Evolutionary conservation across 352 stramenopile species (phyloP).

Genomic region (Phytophthora rubi): DNA sequence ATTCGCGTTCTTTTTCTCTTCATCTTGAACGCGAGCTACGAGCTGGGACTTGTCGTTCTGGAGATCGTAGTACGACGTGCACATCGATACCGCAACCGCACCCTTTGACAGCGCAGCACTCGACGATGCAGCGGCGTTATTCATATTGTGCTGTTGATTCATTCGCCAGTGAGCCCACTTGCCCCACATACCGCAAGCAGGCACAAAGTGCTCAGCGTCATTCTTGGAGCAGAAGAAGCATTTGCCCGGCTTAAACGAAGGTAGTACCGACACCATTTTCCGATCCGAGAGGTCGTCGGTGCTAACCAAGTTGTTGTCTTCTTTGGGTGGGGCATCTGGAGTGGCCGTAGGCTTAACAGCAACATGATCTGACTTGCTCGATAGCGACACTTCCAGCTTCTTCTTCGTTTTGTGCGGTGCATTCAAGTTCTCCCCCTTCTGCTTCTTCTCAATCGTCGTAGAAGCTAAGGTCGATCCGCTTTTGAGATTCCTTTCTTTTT

Average conservation of each 20-base stretch:
- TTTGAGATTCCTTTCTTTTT: background rate
- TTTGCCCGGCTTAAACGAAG: constrained; percentile 81
- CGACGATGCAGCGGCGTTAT: constrained; percentile 28
- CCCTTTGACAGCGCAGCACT: constrained; percentile 39
- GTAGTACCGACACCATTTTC: constrained; percentile 78
- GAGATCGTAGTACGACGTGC: constrained; percentile 87
- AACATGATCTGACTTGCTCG: background rate
- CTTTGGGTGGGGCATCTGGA: background rate
- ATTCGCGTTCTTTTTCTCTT: constrained; percentile 42
- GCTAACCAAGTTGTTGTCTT: background rate
- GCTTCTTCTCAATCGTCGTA: constrained; percentile 3
- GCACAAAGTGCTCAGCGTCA: constrained; percentile 80
- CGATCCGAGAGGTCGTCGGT: constrained; percentile 13
- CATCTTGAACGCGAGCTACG: constrained; percentile 37
- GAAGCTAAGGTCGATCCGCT: background rate
- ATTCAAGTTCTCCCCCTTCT: background rate
- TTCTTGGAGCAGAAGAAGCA: constrained; percentile 90
- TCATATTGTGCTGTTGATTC: constrained; percentile 66
- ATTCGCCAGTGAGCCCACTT: constrained; percentile 89
- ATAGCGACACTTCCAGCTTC: background rate
- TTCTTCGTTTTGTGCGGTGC: background rate
- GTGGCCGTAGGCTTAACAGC: background rate
- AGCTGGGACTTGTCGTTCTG: constrained; percentile 73
- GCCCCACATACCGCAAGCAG: constrained; percentile 81
- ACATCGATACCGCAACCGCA: constrained; percentile 62